phyloP scores from a whole-genome alignment of 257 asterid genomes.

The Nicotiana obtusifolia region DNA sequence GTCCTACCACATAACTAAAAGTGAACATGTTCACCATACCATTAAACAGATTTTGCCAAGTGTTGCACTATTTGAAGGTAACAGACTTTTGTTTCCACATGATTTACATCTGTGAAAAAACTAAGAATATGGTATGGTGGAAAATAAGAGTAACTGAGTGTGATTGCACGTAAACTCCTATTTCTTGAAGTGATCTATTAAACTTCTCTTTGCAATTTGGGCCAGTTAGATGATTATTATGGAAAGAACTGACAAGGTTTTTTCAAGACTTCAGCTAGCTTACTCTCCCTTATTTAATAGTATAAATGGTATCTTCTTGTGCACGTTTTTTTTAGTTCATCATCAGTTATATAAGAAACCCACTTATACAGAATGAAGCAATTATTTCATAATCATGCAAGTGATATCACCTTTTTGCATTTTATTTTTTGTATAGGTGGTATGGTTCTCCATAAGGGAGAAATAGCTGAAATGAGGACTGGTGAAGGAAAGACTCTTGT shows the following conservation, averaged over 20 bases:
- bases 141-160: not conserved
- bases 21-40: not conserved
- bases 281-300: not conserved
- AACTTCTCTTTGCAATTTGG: not conserved
- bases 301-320: not conserved
- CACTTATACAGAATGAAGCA: not conserved
- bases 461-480: slow-evolving; percentile 97
- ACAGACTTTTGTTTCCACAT: not conserved
- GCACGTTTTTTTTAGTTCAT: not conserved
- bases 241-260: not conserved
- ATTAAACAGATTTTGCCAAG: not conserved
- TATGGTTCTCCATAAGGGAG: slow-evolving; percentile 98
- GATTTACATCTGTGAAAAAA: not conserved
- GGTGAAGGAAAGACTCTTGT: slow-evolving; percentile 99
- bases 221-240: not conserved
- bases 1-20: not conserved
- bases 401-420: not conserved
- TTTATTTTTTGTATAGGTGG: slow-evolving; percentile 45
- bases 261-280: not conserved
- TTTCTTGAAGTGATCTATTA: not conserved
- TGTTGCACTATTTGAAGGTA: not conserved
- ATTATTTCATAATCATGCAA: not conserved
- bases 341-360: not conserved
- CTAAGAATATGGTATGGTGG: not conserved
- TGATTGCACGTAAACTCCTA: not conserved